Evolutionary conservation across 1,139 yeast species (phyloP), one percentile per base, ranked within the genome.

Genomic region (Kodamaea alishanica): DNA sequence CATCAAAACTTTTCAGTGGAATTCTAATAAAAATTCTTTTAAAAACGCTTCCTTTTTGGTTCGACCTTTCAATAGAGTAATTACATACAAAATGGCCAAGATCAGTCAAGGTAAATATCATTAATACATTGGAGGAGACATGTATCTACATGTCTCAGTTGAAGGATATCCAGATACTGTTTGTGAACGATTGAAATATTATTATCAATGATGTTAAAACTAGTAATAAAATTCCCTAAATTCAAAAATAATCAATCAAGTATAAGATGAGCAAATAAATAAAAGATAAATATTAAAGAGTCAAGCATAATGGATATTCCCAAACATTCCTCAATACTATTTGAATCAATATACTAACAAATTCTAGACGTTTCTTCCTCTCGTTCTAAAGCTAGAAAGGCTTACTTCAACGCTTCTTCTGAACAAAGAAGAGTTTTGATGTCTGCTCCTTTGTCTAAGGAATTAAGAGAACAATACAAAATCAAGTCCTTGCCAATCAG

Each of bases 321-420:
- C n/a, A n/a, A 24, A 25, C 34, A 10, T 25, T 23, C 26, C 34
- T 32, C 15, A 12, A 7, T 15, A 15, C 8, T 11, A 20, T 25
- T 9, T 24, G 12, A 33, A 34, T 20, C 34, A 11, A 12, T 9
- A 46, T 63, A 67, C 72, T 66, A 65, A 63, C 68, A 53, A 30
- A 37, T 37, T 38, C 36, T 62, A 82, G 94, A 92, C 96, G 97
- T 92, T 77, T 89, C 98, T 67, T 84, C 96, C 74, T 92, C 97
- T 70, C 95, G 98, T 82, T 85, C 96, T 75, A 92, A 92, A 86
- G 81, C 97, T 75, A 90, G 99, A 87, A 92, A 92, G 90, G 98
- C 98, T 74, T 85, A 94, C 87, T 94, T 94, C 90, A 78, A 79
- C 64, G 95, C 99, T 59, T 95, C 98, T 65, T 92, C 98, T 58